Evolutionary conservation across 805 yeast species (phyloP), one percentile per base, ranked within the genome.

Genomic region (Vanderwaltozyma verrucispora): DNA sequence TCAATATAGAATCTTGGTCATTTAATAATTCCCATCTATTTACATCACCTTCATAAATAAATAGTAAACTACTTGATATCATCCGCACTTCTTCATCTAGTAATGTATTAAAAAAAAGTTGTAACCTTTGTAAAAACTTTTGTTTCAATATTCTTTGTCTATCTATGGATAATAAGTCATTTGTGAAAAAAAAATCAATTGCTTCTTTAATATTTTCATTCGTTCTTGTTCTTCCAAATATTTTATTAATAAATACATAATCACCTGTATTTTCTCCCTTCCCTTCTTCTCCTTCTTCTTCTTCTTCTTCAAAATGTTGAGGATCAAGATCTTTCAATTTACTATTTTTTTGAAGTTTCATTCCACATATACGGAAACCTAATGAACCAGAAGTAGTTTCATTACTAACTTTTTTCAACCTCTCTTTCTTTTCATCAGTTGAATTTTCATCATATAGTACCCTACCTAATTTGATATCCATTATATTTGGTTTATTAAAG

Each of bases 401-500:
- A 2, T 61, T 53, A 32, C 92, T 72, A 0, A 92, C 96, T 19
- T 67, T 59, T 21, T 59, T 62, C 50, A 89, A 60, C 30, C 97
- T 57, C 35, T 59, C 60, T 13, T 59, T 66, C 50, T 92, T 89
- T 21, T 75, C 95, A 0, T 46, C 53, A 3, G 72, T 43, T 1
- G 84, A 75, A 12, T 50, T 47, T 5, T 68, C 74, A 56, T 89
- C 97, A 48, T 80, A 75, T 27, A 89, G 60, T 9, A 68, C 52
- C 5, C 75, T 58, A 0, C 98, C 98, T 3, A 89, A 64, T 54
- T 89, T 89, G 33, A 89, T 73, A 55, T 89, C 98, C 44, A 89
- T 50, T 2, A 92, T 69, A 38, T 81, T 72, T 0, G 97, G 96
- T 32, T 64, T 60, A 4, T 35, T 52, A 52, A 68, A 82, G 1